Percentiles rank a stretch among this genome's conserved stretches.
phyloP scores from a whole-genome alignment of 768 basidiomycete genomes.

The Scleroderma bovista region DNA sequence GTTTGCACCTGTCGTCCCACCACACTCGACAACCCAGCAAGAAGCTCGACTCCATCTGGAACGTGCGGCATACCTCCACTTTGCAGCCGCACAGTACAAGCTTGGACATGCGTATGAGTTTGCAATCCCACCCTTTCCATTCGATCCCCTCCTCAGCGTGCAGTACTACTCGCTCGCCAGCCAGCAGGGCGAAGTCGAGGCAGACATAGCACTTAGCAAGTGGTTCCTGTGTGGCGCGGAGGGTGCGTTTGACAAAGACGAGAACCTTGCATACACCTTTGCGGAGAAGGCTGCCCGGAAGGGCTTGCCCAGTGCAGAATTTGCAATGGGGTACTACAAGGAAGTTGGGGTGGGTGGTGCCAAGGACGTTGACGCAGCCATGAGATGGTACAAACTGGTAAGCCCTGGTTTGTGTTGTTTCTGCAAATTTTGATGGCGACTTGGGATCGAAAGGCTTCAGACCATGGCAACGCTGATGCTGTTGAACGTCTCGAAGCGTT shows the following conservation, averaged over 20 bases:
- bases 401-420: constrained; percentile 14
- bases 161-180: constrained; percentile 84
- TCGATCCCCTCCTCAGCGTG: constrained; percentile 84
- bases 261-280: constrained; percentile 78
- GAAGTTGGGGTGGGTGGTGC: constrained; percentile 86
- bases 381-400: constrained; percentile 72
- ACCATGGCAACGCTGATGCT: constrained; percentile 81
- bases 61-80: constrained; percentile 78
- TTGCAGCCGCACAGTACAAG: constrained; percentile 87
- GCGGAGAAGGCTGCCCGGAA: constrained; percentile 81
- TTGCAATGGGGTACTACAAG: constrained; percentile 93
- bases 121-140: constrained; percentile 76
- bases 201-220: constrained; percentile 94
- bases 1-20: constrained; percentile 51
- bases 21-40: constrained; percentile 38
- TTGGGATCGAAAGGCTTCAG: constrained; percentile 53
- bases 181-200: constrained; percentile 84
- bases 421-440: no score
- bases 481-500: constrained; percentile 66
- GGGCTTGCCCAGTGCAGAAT: constrained; percentile 78
- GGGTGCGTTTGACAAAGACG: constrained; percentile 80
- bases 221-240: constrained; percentile 93
- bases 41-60: constrained; percentile 79
- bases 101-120: constrained; percentile 91
- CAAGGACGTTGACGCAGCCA: constrained; percentile 58